Evolutionary conservation across 306 rosid species (phyloP).

Genomic region (Casuarina glauca): DNA sequence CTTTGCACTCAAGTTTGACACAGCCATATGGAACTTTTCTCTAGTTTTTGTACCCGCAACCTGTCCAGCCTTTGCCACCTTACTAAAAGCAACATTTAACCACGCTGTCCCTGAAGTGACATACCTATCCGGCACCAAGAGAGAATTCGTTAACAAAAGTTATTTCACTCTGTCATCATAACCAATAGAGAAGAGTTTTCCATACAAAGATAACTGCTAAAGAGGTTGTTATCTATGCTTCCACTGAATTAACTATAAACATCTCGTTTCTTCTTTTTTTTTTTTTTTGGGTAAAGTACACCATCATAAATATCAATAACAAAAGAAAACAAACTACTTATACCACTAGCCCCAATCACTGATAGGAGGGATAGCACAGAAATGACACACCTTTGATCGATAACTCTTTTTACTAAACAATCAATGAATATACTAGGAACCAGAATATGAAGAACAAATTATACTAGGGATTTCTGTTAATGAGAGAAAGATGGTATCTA

Average conservation of each 20-base stretch:
- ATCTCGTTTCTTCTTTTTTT: background rate
- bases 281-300: background rate
- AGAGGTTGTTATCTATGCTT: background rate
- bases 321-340: background rate
- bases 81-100: constrained; percentile 89
- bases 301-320: background rate
- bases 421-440: background rate
- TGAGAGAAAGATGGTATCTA: no score
- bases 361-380: background rate
- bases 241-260: no score
- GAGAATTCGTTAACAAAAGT: constrained; percentile 16
- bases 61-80: constrained; percentile 85
- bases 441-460: background rate
- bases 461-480: background rate
- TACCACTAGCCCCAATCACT: background rate
- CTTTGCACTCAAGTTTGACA: constrained; percentile 81
- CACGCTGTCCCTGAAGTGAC: constrained; percentile 83
- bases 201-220: constrained; percentile 5
- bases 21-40: constrained; percentile 77
- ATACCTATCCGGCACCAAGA: constrained; percentile 52
- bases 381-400: background rate
- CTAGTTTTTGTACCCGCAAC: constrained; percentile 86
- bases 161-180: constrained; percentile 17
- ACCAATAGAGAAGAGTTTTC: constrained; percentile 7
- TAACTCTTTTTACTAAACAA: background rate